These are phyloP conservation scores for Avena insularis DNA, from an alignment of 176 grass and related monocot species.

Conservation along the genomic window DNA sequence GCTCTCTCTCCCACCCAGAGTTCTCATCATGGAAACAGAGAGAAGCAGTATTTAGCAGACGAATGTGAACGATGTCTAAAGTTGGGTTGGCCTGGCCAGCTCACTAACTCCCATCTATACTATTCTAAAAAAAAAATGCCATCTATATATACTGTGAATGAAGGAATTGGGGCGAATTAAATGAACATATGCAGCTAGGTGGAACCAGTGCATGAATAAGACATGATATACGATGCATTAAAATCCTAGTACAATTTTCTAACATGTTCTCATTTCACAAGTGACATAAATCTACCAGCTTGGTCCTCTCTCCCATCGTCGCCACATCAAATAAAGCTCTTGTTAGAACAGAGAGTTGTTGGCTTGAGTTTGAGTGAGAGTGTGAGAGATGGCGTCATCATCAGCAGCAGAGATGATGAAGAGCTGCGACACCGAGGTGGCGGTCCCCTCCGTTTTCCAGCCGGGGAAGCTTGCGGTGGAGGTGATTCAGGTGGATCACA, in stretches of 20 bases:
- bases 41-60: background rate
- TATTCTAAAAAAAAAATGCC: no score
- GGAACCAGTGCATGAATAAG: background rate
- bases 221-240: background rate
- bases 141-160: background rate
- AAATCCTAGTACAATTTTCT: background rate
- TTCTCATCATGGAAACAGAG: background rate
- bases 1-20: background rate
- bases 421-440: background rate
- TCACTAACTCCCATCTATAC: background rate
- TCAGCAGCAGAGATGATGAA: conserved; percentile 1
- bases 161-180: background rate
- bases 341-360: background rate
- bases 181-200: background rate
- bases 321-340: background rate
- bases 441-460: conserved; percentile 36
- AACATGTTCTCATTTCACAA: background rate
- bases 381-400: conserved; percentile 28
- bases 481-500: conserved; percentile 26
- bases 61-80: background rate
- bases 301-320: background rate
- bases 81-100: background rate
- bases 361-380: background rate
- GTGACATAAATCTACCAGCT: conserved; percentile 17
- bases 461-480: conserved; percentile 35